Conservation (phyloP, 495 filamentous ascomycete species). For the Extremus antarcticus region DNA sequence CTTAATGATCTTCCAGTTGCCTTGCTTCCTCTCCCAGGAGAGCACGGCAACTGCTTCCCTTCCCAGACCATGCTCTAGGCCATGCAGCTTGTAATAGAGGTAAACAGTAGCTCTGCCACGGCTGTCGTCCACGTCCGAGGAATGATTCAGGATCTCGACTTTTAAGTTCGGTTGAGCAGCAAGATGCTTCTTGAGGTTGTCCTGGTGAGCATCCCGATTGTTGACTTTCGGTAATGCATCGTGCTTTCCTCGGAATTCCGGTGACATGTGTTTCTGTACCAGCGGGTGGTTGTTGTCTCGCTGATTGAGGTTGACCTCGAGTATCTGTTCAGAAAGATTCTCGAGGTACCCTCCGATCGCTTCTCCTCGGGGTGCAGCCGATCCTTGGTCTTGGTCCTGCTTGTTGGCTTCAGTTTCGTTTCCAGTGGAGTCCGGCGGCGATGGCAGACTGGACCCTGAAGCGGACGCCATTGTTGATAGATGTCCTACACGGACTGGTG, state of each 20-base stretch:
- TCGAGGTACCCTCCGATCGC: background rate
- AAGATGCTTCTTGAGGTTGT: background rate
- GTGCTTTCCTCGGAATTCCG: background rate
- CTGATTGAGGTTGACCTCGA: background rate
- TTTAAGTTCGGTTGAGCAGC: background rate
- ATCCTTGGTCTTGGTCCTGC: too few species aligned
- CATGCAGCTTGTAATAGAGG: background rate
- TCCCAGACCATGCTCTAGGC: background rate
- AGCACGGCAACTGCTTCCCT: conserved; percentile 7
- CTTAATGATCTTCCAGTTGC: conserved; percentile 5
- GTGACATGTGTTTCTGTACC: background rate
- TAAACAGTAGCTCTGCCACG: conserved; percentile 2
- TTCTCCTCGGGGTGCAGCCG: background rate
- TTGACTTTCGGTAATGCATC: background rate
- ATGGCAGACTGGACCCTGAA: background rate
- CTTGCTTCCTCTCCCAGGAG: conserved; percentile 6
- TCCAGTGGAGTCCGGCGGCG: background rate
- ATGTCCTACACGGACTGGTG: too few species aligned
- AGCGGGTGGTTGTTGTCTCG: background rate
- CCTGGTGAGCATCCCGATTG: background rate
- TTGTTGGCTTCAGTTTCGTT: too few species aligned
- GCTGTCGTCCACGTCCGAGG: conserved; percentile 2
- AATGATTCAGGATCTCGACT: conserved; percentile 1
- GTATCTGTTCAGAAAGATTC: background rate
- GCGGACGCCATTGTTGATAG: background rate